Evolutionary conservation across 352 stramenopile genomes (phyloP), one percentile per base, ranked within the genome.

Genomic region (Thraustotheca clavata): DNA sequence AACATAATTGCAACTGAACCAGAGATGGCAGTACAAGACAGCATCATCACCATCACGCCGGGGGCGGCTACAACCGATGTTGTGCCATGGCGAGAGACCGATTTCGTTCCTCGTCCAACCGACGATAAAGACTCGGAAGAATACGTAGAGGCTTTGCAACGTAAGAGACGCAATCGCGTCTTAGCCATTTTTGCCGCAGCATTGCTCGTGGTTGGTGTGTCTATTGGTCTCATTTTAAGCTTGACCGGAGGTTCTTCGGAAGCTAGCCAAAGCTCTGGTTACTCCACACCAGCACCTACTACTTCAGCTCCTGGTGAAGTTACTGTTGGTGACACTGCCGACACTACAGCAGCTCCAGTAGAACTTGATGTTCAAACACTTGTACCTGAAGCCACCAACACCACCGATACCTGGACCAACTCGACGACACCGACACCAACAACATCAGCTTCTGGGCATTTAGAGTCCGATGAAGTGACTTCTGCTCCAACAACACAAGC

Each of bases 1-100:
- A 31, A 14, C 43, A 52, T 31, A 52, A 52, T 31, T 24, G 24
- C 11, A 52, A 52, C 43, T 52, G 43, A 9, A 52, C 9, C 3
- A 52, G 43, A 24, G 24, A 52, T 52, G 43, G 43, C 43, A 52
- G 43, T 52, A 52, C 43, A 52, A 31, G 55, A 33, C 33, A 63
- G 55, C 55, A 63, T 63, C 55, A 63, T 63, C 35, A 63, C 55
- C 24, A 63, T 63, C 55, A 63, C 55, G 34, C 55, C 55, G 8
- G 39, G 27, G 20, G 34, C 55, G 29, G 43, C 34, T 29, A 50
- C 8, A 20, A 48, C 9, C 55, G 27, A 36, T 14, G 16, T 63
- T 16, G 55, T 54, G 7, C 16, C 18, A 31, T 63, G 39, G 29
- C 55, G 55, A 16, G 55, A 49, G 38, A 63, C 55, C 1, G 55